Percentiles rank a stretch among this genome's conserved stretches.
phyloP scores from a whole-genome alignment of 2,329 filamentous ascomycete species.

The Ceratocystis papillata region DNA sequence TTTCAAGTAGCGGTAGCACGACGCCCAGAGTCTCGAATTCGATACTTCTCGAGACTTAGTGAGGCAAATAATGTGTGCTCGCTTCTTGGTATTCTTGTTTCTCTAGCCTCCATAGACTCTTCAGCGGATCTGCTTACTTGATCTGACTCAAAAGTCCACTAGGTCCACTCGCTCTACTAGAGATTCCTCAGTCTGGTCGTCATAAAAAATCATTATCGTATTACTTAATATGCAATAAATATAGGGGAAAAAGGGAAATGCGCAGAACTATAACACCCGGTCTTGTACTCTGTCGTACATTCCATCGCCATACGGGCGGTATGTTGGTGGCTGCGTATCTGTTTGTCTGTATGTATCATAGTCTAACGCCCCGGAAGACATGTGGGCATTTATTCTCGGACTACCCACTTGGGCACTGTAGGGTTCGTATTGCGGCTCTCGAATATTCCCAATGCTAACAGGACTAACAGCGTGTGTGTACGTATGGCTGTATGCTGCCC shows the following conservation, averaged over 20 bases:
- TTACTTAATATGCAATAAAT: neutral
- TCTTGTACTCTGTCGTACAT: constrained; percentile 30
- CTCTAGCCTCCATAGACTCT: too few species aligned
- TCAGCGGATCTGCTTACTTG: too few species aligned
- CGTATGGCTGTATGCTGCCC: neutral
- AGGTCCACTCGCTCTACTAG: too few species aligned
- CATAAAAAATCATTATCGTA: neutral
- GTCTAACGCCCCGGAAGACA: constrained; percentile 27
- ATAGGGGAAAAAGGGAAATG: neutral
- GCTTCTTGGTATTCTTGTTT: too few species aligned
- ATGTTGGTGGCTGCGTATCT: constrained; percentile 20
- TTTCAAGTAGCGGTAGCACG: neutral
- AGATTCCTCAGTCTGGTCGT: too few species aligned
- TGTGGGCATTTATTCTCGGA: constrained; percentile 27
- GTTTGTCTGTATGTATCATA: constrained; percentile 23
- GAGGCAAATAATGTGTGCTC: too few species aligned
- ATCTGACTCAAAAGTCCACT: too few species aligned
- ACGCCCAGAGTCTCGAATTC: neutral
- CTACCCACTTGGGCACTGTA: constrained; percentile 27
- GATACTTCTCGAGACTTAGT: too few species aligned
- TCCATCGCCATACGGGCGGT: constrained; percentile 34
- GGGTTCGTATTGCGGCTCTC: constrained; percentile 14
- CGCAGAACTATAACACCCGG: neutral
- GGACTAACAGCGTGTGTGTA: neutral
- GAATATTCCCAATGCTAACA: neutral